Evolutionary conservation across 2,329 filamentous ascomycete genomes (phyloP).

Genomic region (Aspergillus versicolor): DNA sequence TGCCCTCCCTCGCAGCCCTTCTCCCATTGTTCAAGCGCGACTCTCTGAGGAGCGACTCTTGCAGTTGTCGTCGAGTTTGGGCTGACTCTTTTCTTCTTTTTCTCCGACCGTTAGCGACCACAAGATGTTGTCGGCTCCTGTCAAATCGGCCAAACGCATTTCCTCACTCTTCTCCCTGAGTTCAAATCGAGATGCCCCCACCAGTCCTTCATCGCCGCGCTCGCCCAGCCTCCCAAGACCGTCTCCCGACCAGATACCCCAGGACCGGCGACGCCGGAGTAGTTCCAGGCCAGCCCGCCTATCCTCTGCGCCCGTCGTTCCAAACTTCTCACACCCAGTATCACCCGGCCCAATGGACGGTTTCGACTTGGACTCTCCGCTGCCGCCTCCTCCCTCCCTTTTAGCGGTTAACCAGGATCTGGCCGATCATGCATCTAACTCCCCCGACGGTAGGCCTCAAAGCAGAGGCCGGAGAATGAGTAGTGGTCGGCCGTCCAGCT

Average conservation of each 20-base stretch:
- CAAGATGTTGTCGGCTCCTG: conserved; percentile 42
- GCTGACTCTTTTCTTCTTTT: background rate
- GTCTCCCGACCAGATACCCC: conserved; percentile 24
- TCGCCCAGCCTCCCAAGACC: conserved; percentile 21
- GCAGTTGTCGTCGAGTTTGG: background rate
- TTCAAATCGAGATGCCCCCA: conserved; percentile 34
- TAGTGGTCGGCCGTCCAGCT: conserved; percentile 33
- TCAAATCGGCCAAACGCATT: conserved; percentile 46
- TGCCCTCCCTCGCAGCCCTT: background rate
- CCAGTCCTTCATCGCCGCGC: conserved; percentile 28
- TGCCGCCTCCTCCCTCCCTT: conserved; percentile 43
- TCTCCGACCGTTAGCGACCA: background rate
- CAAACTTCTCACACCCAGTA: conserved; percentile 27
- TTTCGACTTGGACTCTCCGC: conserved; percentile 30
- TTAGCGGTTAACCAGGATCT: conserved; percentile 38
- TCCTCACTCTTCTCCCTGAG: conserved; percentile 47
- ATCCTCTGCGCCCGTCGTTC: conserved; percentile 31
- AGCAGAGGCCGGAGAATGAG: conserved; percentile 39
- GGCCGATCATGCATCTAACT: conserved; percentile 32
- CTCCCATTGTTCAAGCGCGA: background rate
- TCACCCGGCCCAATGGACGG: conserved; percentile 26
- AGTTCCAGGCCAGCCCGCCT: conserved; percentile 34
- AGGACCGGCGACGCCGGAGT: conserved; percentile 27
- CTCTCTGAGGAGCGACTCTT: background rate
- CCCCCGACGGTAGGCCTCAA: conserved; percentile 34